A percentile compares a stretch with the other conserved stretches of the same genome.
Conservation (phyloP, 1,284 basidiomycete species). For the Pseudozyma pruni region DNA sequence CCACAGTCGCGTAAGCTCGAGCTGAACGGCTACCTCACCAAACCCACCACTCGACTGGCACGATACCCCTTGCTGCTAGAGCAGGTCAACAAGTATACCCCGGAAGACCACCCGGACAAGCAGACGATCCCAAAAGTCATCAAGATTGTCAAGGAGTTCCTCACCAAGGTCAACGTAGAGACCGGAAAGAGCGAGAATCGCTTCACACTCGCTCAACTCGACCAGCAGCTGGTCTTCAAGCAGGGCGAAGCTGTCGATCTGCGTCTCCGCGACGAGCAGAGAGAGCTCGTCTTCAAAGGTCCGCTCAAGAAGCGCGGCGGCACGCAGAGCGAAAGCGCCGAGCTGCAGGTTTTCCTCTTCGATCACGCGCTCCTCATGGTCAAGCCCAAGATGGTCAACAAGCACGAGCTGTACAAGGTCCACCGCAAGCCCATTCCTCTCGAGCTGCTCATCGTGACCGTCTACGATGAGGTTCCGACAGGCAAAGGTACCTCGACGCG, state of each 20-base stretch:
- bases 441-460: slow-evolving; percentile 86
- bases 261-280: slow-evolving; percentile 82
- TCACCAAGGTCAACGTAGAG: slow-evolving; percentile 89
- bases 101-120: slow-evolving; percentile 90
- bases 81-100: slow-evolving; percentile 91
- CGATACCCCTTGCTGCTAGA: slow-evolving; percentile 93
- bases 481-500: slow-evolving; percentile 65
- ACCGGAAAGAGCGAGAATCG: slow-evolving; percentile 91
- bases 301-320: slow-evolving; percentile 88
- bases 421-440: slow-evolving; percentile 97
- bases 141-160: slow-evolving; percentile 81
- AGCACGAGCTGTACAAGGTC: slow-evolving; percentile 91
- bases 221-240: slow-evolving; percentile 85
- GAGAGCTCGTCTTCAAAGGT: slow-evolving; percentile 95
- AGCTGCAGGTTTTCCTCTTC: slow-evolving; percentile 92
- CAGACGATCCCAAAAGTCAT: slow-evolving; percentile 81
- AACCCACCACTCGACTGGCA: slow-evolving; percentile 95
- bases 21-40: slow-evolving; percentile 94
- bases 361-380: slow-evolving; percentile 96
- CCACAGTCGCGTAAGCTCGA: slow-evolving; percentile 97
- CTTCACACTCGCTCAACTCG: slow-evolving; percentile 89
- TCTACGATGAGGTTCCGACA: slow-evolving; percentile 76
- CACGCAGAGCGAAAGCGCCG: slow-evolving; percentile 77
- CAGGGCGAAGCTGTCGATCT: slow-evolving; percentile 88
- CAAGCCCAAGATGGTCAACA: slow-evolving; percentile 85